Base-by-base conservation (phyloP, 2,329 filamentous ascomycete genomes). In the Balansia obtecta region DNA sequence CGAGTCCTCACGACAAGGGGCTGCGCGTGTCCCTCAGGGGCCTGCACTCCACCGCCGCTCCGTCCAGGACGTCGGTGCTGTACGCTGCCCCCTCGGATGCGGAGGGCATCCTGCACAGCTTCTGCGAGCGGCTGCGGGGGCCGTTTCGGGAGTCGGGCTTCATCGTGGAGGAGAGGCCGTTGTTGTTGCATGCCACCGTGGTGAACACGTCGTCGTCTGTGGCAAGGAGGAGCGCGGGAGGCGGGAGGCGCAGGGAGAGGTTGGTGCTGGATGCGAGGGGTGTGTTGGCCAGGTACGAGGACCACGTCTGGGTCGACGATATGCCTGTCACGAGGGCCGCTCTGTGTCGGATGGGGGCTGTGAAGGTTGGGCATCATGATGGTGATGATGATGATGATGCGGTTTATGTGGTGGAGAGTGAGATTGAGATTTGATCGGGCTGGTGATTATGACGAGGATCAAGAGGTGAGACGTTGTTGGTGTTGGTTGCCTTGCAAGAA, bases 301-400 rank as follows among this genome's bases (percentile, higher is more conserved):
- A 80, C 37, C 81, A 82, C 55, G 65, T 81, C 0, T 96, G 89
- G 88, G 81, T 86, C 57, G 71, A 80, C 49, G 68, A 79, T 47
- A 70, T 91, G 22, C 69, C 71, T 15, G 63, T 95, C n/a, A 80
- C 88, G 51, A 77, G 72, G 52, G 68, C 96, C 40, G 82, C 83
- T 46, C 82, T 96, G 38, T 96, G 88, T 63, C 82, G 80, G 61
- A 95, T 96, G 90, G 88, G 90, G 0, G 88, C 88, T 10, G 85
- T 82, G 71, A 81, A 77, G 58, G 69, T 69, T 16, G n/a, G n/a
- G n/a, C n/a, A n/a, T n/a, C n/a, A n/a, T n/a, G 65, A 79, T 30
- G 69, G 76, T 8, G 16, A 30, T 8, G 11, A 12, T 8, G 68
- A 30, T 8, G 11, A 12, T 8, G 68, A 77, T 49, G 71, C 70